These are phyloP conservation scores for Acacia confusa DNA, from an alignment of 306 rosid genomes.

Conservation along the genomic window DNA sequence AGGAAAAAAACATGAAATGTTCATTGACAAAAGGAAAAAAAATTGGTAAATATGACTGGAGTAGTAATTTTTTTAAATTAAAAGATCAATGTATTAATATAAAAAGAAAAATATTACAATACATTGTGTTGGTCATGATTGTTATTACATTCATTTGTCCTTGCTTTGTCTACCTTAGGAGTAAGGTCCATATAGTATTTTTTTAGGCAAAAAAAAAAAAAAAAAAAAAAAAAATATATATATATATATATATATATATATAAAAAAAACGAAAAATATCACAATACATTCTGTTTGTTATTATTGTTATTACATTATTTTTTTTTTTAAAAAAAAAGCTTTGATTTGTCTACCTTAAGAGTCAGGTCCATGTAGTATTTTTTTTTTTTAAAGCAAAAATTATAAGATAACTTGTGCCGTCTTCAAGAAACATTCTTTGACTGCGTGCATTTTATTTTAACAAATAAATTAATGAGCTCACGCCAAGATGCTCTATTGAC, in stretches of 20 bases:
- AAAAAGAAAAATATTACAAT: too few relatives aligned
- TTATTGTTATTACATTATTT: neutral
- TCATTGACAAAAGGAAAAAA: slow-evolving; percentile 21
- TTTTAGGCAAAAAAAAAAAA: neutral
- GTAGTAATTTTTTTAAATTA: too few relatives aligned
- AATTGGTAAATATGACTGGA: too few relatives aligned
- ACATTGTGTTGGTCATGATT: neutral
- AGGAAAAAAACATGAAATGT: neutral
- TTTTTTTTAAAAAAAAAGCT: too few relatives aligned
- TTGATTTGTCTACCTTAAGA: neutral
- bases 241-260: too few relatives aligned
- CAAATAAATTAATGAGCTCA: neutral
- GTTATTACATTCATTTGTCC: neutral
- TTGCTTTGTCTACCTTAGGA: neutral
- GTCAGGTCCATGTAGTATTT: too few relatives aligned
- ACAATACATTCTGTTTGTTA: neutral
- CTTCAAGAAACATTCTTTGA: neutral
- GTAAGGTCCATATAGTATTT: neutral
- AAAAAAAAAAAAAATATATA: too few relatives aligned
- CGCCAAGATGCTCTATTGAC: neutral
- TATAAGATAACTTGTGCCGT: neutral
- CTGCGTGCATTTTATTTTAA: neutral
- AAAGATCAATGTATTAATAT: too few relatives aligned
- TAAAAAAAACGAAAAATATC: too few relatives aligned
- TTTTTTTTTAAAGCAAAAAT: neutral